Conservation (phyloP, 2,329 filamentous ascomycete species). For the Sarocladium brachiariae region DNA sequence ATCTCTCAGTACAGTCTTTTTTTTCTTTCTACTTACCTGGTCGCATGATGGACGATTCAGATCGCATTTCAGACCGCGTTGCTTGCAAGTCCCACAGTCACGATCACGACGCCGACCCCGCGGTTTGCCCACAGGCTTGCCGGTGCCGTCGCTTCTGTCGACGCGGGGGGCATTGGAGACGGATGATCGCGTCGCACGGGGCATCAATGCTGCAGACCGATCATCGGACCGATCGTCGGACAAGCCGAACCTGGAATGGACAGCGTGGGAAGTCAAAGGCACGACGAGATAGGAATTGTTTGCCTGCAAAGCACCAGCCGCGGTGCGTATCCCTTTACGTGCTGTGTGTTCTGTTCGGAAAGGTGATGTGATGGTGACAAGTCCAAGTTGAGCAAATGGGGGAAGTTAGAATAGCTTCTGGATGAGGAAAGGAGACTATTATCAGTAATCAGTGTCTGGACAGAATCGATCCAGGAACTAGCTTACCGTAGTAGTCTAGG, state of each 20-base stretch:
- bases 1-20: no score
- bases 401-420: not conserved
- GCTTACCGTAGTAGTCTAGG: no score
- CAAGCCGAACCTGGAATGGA: not conserved
- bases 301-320: no score
- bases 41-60: conserved; percentile 4
- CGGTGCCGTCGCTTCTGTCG: no score
- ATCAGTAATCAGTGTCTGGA: not conserved
- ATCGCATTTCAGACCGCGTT: conserved; percentile 6
- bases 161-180: not conserved
- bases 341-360: no score
- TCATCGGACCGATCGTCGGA: not conserved
- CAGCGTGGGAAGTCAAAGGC: not conserved
- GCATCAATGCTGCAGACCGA: not conserved
- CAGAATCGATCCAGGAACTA: no score
- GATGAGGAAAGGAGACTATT: not conserved
- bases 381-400: no score
- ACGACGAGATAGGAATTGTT: no score
- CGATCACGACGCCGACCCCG: conserved; percentile 7
- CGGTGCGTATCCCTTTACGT: no score
- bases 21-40: no score
- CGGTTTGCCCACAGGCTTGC: conserved; percentile 2
- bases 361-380: no score
- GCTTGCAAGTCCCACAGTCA: conserved; percentile 6
- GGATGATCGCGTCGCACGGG: not conserved